These are phyloP conservation scores for Trichoderma asperellum DNA, from an alignment of 2,329 filamentous ascomycete species.

Conservation along the genomic window DNA sequence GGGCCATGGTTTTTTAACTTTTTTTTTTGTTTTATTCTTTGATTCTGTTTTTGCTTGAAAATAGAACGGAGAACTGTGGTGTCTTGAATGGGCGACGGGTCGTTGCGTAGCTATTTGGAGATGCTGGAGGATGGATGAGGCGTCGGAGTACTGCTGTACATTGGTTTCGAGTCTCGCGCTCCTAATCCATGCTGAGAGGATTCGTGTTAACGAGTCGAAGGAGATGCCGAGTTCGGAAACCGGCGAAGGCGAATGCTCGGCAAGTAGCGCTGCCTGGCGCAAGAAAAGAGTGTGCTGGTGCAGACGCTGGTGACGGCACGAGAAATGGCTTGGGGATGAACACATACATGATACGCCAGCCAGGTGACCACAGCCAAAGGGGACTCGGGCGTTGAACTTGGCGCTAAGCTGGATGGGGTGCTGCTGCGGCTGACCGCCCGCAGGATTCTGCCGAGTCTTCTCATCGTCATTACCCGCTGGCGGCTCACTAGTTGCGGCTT, in stretches of 20 bases:
- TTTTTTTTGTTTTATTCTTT: not conserved
- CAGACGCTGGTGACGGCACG: conserved; percentile 3
- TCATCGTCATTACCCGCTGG: conserved; percentile 14
- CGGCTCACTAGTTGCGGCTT: not conserved
- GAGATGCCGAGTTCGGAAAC: not conserved
- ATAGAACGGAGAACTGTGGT: not conserved
- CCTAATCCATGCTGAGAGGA: not conserved
- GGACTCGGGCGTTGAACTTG: not conserved
- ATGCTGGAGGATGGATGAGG: conserved; percentile 2
- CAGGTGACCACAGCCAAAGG: conserved; percentile 12
- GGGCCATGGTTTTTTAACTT: conserved; percentile 48
- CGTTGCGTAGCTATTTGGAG: not conserved
- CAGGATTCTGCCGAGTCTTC: conserved; percentile 17
- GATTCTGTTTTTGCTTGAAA: not conserved
- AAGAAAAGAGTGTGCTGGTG: not conserved
- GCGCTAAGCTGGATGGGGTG: conserved; percentile 13
- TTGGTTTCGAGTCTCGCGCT: conserved; percentile 6
- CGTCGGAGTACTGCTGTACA: not conserved
- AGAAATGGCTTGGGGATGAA: conserved; percentile 2
- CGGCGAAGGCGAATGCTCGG: not conserved
- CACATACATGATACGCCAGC: conserved; percentile 2
- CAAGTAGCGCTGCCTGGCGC: not conserved
- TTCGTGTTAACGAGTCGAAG: not conserved
- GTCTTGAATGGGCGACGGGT: not conserved
- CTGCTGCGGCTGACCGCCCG: conserved; percentile 17